Evolutionary conservation across 495 filamentous ascomycete genomes (phyloP).

Genomic region (Aspergillus bertholletiae): DNA sequence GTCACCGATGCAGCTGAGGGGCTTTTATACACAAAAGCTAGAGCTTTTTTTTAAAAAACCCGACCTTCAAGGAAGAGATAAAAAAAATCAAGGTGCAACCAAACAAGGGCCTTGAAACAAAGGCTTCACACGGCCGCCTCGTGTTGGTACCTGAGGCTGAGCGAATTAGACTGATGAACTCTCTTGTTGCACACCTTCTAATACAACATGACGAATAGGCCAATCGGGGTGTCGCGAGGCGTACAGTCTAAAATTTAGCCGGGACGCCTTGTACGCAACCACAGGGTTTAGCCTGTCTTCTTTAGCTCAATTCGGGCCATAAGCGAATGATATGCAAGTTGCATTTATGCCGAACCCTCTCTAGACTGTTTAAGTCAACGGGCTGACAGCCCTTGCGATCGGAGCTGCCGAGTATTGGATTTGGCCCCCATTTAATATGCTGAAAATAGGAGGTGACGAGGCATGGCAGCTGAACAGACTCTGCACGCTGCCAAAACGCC

Average conservation of each 20-base stretch:
- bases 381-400: background rate
- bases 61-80: background rate
- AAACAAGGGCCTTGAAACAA: background rate
- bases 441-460: background rate
- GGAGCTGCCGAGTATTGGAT: background rate
- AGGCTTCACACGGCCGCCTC: background rate
- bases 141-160: slow-evolving; percentile 2
- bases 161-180: background rate
- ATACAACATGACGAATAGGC: background rate
- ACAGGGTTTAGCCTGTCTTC: background rate
- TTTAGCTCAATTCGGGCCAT: background rate
- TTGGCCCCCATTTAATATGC: background rate
- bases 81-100: background rate
- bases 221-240: background rate
- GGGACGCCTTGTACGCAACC: background rate
- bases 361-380: background rate
- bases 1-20: background rate
- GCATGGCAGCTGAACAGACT: background rate
- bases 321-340: background rate
- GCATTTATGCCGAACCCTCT: background rate
- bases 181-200: background rate
- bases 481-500: background rate
- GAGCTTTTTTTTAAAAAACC: too few relatives aligned
- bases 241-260: background rate
- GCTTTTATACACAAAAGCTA: background rate